Evolutionary conservation across 768 basidiomycete genomes (phyloP), one percentile per base, ranked within the genome.

Genomic region (Mycena amicta): DNA sequence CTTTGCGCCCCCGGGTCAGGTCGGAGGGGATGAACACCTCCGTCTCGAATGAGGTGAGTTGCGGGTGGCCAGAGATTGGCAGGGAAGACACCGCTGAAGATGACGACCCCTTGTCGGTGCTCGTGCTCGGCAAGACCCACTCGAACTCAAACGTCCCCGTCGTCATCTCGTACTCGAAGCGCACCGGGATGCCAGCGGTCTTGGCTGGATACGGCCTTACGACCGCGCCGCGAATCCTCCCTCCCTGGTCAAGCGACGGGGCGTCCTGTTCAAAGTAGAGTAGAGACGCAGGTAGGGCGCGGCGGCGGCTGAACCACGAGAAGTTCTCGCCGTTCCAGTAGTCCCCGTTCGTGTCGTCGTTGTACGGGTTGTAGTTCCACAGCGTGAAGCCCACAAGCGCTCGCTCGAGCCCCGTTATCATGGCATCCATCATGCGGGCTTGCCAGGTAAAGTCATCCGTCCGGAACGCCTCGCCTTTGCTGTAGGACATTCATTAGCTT

Each of bases 241-340:
- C 90, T 3, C 95, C 95, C 45, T 88, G 87, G 70, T 98, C 94
- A 29, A 95, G 79, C 4, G 86, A 83, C n/a, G 82, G 77, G 2
- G 86, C 80, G 20, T 75, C 75, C 71, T 91, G 90, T 8, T 82
- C 79, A 55, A 82, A 79, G 61, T 80, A 81, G 13, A 89, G 76
- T 39, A 85, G 68, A 0, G 80, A 81, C 0, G 79, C 67, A 1
- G 83, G 88, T 50, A 85, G 74, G 1, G 82, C 85, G 16, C 88
- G 84, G 31, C 71, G 73, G 41, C 76, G 75, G 66, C 86, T 86
- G 80, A 93, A 98, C 92, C 93, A 97, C 1, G 93, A 94, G 70
- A 99, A 98, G 74, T 95, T 97, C 73, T 99, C 95, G 53, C 91
- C 93, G 66, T 95, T 96, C 95, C 95, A 97, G 69, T 87, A 74